Conservation (phyloP, 2,329 filamentous ascomycete species). For the Venturia aucupariae region DNA sequence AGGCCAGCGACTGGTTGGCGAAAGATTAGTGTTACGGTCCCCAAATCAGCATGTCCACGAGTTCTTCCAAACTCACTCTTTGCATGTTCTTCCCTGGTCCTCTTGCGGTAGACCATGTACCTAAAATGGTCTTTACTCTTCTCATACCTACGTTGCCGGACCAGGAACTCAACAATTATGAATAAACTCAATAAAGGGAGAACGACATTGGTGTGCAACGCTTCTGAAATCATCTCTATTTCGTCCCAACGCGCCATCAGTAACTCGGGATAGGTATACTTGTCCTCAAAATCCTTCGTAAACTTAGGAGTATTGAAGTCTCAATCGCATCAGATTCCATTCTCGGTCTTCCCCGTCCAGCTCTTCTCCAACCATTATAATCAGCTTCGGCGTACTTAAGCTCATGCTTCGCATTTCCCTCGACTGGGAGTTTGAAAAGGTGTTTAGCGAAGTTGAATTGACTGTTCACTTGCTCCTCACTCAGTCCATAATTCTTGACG, state of each 20-base stretch:
- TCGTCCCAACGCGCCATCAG: conserved; percentile 6
- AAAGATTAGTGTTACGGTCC: conserved; percentile 48
- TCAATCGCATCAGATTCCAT: conserved; percentile 15
- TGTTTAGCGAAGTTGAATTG: conserved; percentile 20
- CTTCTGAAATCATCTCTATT: conserved; percentile 16
- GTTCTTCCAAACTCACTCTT: conserved; percentile 6
- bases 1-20: conserved; percentile 49
- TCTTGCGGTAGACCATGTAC: conserved; percentile 21
- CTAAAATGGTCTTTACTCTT: conserved; percentile 18
- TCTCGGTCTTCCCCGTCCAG: not conserved
- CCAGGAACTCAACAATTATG: conserved; percentile 18
- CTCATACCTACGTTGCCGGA: conserved; percentile 18
- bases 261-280: not conserved
- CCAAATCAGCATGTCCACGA: conserved; percentile 47
- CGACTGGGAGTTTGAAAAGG: conserved; percentile 18
- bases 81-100: conserved; percentile 12
- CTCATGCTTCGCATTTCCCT: conserved; percentile 18
- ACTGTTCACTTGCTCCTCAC: conserved; percentile 16
- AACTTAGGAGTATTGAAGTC: conserved; percentile 19
- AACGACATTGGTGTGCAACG: conserved; percentile 17
- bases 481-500: conserved; percentile 20
- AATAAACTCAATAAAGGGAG: conserved; percentile 16
- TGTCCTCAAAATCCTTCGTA: conserved; percentile 16
- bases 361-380: conserved; percentile 19
- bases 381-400: conserved; percentile 18